phyloP scores from a whole-genome alignment of 1,284 basidiomycete genomes.

The Hypsizygus ulmarius region DNA sequence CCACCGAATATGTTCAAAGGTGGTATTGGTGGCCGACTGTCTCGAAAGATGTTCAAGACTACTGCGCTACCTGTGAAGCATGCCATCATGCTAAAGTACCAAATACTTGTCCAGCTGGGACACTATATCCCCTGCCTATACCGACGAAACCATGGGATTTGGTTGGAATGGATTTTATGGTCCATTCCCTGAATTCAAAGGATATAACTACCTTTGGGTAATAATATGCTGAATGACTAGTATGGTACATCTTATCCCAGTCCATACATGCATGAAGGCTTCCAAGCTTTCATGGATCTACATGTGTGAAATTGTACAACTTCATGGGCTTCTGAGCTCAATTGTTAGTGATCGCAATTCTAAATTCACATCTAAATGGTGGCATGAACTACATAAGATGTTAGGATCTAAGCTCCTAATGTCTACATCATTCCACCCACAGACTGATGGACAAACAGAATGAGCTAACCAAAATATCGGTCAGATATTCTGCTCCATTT shows the following conservation, averaged over 20 bases:
- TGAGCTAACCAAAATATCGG: constrained; percentile 25
- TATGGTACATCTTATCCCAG: constrained; percentile 35
- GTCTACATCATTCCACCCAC: constrained; percentile 44
- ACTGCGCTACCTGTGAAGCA: constrained; percentile 26
- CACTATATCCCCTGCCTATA: constrained; percentile 24
- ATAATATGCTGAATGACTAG: constrained; percentile 31
- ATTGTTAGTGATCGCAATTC: constrained; percentile 30
- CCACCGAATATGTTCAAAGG: constrained; percentile 25
- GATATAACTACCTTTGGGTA: constrained; percentile 32
- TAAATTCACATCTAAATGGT: constrained; percentile 33
- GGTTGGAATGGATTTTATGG: constrained; percentile 35
- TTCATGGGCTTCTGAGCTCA: constrained; percentile 28
- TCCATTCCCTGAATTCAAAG: constrained; percentile 31
- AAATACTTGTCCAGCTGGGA: constrained; percentile 22
- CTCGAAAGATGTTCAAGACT: constrained; percentile 19
- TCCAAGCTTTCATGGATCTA: constrained; percentile 28
- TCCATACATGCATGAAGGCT: constrained; percentile 25
- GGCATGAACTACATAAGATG: constrained; percentile 29
- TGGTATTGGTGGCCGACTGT: constrained; percentile 38
- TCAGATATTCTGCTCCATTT: constrained; percentile 26
- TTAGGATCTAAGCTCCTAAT: constrained; percentile 34
- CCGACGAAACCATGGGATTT: constrained; percentile 25
- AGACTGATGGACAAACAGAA: constrained; percentile 38
- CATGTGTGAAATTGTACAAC: constrained; percentile 22
- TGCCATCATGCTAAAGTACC: constrained; percentile 27